A percentile compares a stretch with the other conserved stretches of the same genome.
Conservation (phyloP, 345 rosid genomes). For the Brassica incana region DNA sequence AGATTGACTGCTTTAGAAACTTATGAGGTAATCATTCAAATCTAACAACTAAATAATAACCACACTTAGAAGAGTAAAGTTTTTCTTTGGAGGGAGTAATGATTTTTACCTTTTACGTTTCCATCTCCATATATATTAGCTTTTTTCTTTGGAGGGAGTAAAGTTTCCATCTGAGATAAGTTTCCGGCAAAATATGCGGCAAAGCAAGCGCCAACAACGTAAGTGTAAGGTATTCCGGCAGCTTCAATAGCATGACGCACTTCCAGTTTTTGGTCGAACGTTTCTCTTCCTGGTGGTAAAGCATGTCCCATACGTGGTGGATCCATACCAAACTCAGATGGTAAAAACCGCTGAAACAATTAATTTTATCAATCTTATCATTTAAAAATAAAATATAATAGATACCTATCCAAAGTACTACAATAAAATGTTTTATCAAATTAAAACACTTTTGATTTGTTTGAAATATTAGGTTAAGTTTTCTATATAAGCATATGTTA, state of each 20-base stretch:
- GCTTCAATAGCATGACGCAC: slow-evolving; percentile 75
- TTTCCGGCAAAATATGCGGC: slow-evolving; percentile 75
- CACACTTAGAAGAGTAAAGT: neutral
- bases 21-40: neutral
- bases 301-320: slow-evolving; percentile 74
- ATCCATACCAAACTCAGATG: slow-evolving; percentile 91
- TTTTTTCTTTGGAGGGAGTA: slow-evolving; percentile 62
- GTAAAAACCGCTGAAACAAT: slow-evolving; percentile 63
- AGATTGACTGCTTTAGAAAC: neutral
- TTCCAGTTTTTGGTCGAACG: slow-evolving; percentile 78
- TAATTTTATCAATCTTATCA: neutral
- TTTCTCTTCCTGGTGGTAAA: slow-evolving; percentile 71
- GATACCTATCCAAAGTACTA: neutral
- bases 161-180: slow-evolving; percentile 60
- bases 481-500: neutral
- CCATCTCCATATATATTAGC: slow-evolving; percentile 70
- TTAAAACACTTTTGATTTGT: neutral
- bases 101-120: slow-evolving; percentile 59
- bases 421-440: neutral
- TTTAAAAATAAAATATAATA: neutral
- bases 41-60: neutral
- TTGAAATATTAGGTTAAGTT: neutral
- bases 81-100: neutral
- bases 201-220: slow-evolving; percentile 70
- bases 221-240: slow-evolving; percentile 76